Evolutionary conservation across 495 filamentous ascomycete genomes (phyloP), one percentile per base, ranked within the genome.

Genomic region (Trichoderma orchidacearum): DNA sequence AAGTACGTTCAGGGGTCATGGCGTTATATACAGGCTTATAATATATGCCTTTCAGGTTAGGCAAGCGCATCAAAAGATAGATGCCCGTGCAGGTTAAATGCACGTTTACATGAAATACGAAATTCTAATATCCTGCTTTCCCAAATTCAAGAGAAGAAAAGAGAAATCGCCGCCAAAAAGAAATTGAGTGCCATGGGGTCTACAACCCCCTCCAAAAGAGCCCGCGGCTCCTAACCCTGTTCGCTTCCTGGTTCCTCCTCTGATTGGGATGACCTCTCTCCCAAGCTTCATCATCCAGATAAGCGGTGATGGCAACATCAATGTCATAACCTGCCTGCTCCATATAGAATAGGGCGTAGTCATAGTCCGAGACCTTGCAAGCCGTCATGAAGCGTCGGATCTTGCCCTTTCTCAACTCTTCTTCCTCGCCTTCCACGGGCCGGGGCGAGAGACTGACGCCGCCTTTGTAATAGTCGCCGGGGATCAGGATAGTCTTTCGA

Each of bases 341-440:
- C 28, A 90, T 67, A 62, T 91, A 92, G 28, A 88, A 63, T 11
- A 86, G 59, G 7, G 87, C 87, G 18, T 86, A 71, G 62, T 89
- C 81, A 57, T 89, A 89, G 71, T 90, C 85, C 25, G 79, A 63
- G 25, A 84, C 83, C 62, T 88, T 88, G 65, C 78, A 84, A 1
- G 73, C 72, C 13, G 87, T 77, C 85, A 87, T 87, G 75, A 76
- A 90, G 55, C 81, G 72, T 36, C 86, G 75, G 31, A 89, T 74
- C 61, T 81, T 83, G 12, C 70, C 70, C 66, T 85, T 87, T 35
- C 80, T 75, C 27, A 72, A 70, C 62, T 85, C 83, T 61, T 86
- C 83, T 30, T 83, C 85, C 55, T 86, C 85, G 27, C 81, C 81
- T 38, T 86, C 85, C 7, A 83, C 63, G 0, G 85, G 85, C 6